These are phyloP conservation scores for Singerocomus inundabilis DNA, from an alignment of 1,284 basidiomycete genomes.

Conservation along the genomic window DNA sequence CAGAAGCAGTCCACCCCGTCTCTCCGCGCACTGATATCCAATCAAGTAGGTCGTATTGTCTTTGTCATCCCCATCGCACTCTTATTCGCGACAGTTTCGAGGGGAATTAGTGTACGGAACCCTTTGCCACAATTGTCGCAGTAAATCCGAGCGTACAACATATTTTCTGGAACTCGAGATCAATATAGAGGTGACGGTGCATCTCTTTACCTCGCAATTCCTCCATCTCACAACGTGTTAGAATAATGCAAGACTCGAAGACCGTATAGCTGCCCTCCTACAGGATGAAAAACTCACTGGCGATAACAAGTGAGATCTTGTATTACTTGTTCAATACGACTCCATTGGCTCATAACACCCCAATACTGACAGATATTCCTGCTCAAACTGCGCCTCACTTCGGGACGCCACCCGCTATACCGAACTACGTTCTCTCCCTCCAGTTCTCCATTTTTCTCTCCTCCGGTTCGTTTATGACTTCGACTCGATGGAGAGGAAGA, in stretches of 20 bases:
- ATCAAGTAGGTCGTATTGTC: conserved; percentile 50
- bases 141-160: conserved; percentile 61
- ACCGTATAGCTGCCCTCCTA: conserved; percentile 61
- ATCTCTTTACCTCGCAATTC: neutral
- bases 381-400: conserved; percentile 65
- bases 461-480: conserved; percentile 87
- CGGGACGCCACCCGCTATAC: conserved; percentile 78
- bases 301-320: conserved; percentile 65
- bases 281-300: conserved; percentile 71
- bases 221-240: conserved; percentile 30
- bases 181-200: conserved; percentile 55
- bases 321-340: neutral
- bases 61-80: neutral
- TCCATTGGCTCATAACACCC: neutral
- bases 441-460: conserved; percentile 85
- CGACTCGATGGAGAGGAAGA: conserved; percentile 74
- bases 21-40: conserved; percentile 63
- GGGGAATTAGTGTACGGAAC: conserved; percentile 80
- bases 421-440: conserved; percentile 68
- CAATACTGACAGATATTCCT: conserved; percentile 61
- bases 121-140: conserved; percentile 66
- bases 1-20: conserved; percentile 64
- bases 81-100: conserved; percentile 62
- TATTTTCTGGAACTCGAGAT: conserved; percentile 87
- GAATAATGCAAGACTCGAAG: conserved; percentile 72